Percentiles rank a stretch among this genome's conserved stretches.
Evolutionary conservation across 768 basidiomycete genomes (phyloP).

Genomic region (Serendipita sp.): DNA sequence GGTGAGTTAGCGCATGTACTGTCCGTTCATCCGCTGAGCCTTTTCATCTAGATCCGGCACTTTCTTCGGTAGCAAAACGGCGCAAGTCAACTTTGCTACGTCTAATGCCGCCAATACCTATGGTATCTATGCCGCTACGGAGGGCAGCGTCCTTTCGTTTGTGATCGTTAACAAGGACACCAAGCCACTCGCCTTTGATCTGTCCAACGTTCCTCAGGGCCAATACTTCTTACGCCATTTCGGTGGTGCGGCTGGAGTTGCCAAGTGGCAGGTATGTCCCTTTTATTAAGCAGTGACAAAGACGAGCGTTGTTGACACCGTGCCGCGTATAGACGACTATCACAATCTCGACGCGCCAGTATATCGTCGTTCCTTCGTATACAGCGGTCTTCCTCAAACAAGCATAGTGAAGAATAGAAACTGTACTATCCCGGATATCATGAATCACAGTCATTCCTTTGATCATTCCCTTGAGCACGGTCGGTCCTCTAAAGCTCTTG

Average conservation of each 20-base stretch:
- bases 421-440: background rate
- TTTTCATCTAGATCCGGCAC: constrained; percentile 26
- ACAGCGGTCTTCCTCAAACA: constrained; percentile 26
- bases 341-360: constrained; percentile 19
- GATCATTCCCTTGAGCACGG: too few relatives aligned
- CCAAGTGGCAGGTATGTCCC: constrained; percentile 35
- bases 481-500: too few relatives aligned
- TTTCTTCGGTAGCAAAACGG: constrained; percentile 30
- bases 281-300: background rate
- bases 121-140: constrained; percentile 33
- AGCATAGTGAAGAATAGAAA: background rate
- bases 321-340: constrained; percentile 19
- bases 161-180: constrained; percentile 41
- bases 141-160: constrained; percentile 26
- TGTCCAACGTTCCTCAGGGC: constrained; percentile 33
- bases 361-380: constrained; percentile 24
- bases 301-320: background rate
- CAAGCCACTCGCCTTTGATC: constrained; percentile 25
- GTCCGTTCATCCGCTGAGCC: background rate
- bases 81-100: constrained; percentile 30
- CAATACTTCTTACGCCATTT: constrained; percentile 41
- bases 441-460: background rate
- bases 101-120: constrained; percentile 25
- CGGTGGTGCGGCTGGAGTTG: constrained; percentile 35
- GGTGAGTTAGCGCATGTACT: constrained; percentile 20